Conservation (phyloP, 176 grass and related monocot species). For the Oryza brachyantha region DNA sequence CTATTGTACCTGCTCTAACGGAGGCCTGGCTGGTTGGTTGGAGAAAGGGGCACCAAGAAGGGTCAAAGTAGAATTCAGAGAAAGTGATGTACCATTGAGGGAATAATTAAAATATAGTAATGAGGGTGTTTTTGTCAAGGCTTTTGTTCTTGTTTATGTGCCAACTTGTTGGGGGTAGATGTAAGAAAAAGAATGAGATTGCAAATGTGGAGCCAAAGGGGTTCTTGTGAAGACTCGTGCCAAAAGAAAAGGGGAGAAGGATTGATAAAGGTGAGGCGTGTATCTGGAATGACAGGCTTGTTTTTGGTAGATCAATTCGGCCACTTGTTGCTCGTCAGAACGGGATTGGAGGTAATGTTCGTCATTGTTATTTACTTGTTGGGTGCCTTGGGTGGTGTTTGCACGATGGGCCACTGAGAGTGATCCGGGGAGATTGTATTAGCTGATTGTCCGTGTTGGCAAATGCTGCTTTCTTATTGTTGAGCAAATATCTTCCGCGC, state of each 20-base stretch:
- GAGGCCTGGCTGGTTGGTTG: constrained; percentile 19
- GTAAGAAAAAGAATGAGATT: neutral
- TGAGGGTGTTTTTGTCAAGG: constrained; percentile 1
- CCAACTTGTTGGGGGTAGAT: constrained; percentile 31
- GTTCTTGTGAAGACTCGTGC: neutral
- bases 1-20: too few relatives aligned
- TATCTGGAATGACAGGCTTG: neutral
- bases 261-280: neutral
- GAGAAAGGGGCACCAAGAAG: neutral
- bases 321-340: constrained; percentile 29
- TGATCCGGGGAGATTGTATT: neutral
- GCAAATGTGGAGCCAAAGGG: neutral
- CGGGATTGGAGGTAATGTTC: constrained; percentile 5
- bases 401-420: neutral
- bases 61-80: constrained; percentile 35
- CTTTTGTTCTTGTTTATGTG: constrained; percentile 28
- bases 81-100: constrained; percentile 31
- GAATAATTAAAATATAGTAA: constrained; percentile 4
- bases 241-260: neutral
- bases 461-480: neutral
- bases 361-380: constrained; percentile 2
- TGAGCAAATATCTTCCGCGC: constrained; percentile 4
- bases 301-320: neutral
- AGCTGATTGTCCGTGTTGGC: neutral
- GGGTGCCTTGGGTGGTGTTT: constrained; percentile 8